Evolutionary conservation across 768 basidiomycete species (phyloP).

Genomic region (Dentipellis sp.): DNA sequence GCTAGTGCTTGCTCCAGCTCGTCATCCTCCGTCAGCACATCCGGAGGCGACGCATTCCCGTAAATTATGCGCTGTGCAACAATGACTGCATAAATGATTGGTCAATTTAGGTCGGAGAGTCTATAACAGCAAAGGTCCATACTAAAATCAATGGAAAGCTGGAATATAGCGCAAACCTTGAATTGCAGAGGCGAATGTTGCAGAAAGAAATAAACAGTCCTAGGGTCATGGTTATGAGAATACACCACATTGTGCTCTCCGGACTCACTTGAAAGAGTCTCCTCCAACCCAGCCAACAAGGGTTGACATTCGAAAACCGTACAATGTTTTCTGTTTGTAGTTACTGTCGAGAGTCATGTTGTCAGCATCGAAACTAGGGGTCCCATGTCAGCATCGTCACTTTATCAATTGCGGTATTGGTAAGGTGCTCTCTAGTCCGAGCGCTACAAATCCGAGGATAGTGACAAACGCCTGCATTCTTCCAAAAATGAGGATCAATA

Average conservation of each 20-base stretch:
- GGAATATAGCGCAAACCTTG: constrained; percentile 76
- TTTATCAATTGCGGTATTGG: constrained; percentile 80
- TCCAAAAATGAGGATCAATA: constrained; percentile 67
- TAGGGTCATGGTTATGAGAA: constrained; percentile 19
- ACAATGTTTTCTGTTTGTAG: constrained; percentile 67
- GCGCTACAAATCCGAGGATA: constrained; percentile 63
- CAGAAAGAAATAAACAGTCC: constrained; percentile 74
- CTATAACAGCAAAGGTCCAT: constrained; percentile 4
- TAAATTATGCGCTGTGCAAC: constrained; percentile 66
- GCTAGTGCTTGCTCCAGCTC: constrained; percentile 70
- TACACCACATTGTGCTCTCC: constrained; percentile 4
- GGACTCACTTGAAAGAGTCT: constrained; percentile 70
- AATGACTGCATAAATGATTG: constrained; percentile 41
- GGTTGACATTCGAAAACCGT: constrained; percentile 80
- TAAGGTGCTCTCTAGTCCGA: constrained; percentile 81
- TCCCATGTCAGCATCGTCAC: constrained; percentile 26
- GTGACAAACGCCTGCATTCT: constrained; percentile 50
- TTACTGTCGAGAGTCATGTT: constrained; percentile 40
- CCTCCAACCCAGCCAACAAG: constrained; percentile 79
- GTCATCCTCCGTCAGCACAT: constrained; percentile 42
- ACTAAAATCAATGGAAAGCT: constrained; percentile 74
- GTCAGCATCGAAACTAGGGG: constrained; percentile 3
- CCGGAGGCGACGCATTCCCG: constrained; percentile 55
- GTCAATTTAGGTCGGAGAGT: not conserved
- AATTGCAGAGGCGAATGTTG: constrained; percentile 70